Evolutionary conservation across 257 asterid species (phyloP).

Genomic region (Primulina huaijiensis): DNA sequence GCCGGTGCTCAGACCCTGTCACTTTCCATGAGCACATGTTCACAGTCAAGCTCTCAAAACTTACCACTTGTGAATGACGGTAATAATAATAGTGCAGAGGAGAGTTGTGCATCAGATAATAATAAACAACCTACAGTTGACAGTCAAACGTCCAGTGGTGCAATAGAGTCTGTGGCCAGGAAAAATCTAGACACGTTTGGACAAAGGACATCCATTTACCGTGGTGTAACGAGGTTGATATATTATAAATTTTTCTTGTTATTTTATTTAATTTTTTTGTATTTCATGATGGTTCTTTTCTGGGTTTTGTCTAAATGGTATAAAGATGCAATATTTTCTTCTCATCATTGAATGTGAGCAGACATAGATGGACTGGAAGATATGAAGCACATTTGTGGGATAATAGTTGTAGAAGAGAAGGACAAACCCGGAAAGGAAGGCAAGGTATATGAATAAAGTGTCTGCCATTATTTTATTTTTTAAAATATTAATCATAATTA

Average conservation of each 20-base stretch:
- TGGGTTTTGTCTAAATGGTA: background rate
- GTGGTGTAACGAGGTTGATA: slow-evolving; percentile 80
- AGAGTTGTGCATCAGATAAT: slow-evolving; percentile 29
- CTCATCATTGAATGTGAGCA: slow-evolving; percentile 18
- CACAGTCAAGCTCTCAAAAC: slow-evolving; percentile 26
- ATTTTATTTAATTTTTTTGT: background rate
- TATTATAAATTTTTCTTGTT: background rate
- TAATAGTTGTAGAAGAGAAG: slow-evolving; percentile 91
- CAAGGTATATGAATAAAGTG: slow-evolving; percentile 55
- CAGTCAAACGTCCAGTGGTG: slow-evolving; percentile 36
- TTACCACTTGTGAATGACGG: slow-evolving; percentile 25
- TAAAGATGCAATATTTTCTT: background rate
- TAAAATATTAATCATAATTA: background rate
- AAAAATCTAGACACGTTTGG: slow-evolving; percentile 79
- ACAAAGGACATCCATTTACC: slow-evolving; percentile 85
- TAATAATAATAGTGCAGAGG: slow-evolving; percentile 12
- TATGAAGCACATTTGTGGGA: slow-evolving; percentile 96
- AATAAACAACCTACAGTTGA: slow-evolving; percentile 32
- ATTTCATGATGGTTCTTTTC: slow-evolving; percentile 1
- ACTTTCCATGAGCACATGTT: slow-evolving; percentile 70
- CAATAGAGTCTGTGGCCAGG: slow-evolving; percentile 52
- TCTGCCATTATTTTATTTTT: slow-evolving; percentile 42
- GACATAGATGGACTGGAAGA: slow-evolving; percentile 94
- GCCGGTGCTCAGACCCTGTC: slow-evolving; percentile 47
- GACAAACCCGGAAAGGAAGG: slow-evolving; percentile 96